These are phyloP conservation scores for Aspergillus amoenus DNA, from an alignment of 2,329 filamentous ascomycete genomes.

Conservation along the genomic window DNA sequence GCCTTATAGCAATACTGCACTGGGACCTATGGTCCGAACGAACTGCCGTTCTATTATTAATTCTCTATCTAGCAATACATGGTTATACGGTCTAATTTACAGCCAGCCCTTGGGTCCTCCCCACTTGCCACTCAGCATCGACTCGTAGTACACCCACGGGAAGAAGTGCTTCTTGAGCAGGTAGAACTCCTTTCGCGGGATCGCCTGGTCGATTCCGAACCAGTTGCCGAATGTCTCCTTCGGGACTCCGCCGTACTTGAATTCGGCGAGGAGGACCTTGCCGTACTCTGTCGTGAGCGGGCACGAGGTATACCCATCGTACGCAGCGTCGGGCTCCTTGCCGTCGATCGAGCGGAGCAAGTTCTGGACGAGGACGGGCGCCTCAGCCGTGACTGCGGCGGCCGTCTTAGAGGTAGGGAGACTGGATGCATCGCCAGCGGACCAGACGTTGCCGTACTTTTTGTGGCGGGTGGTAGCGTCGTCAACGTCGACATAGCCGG, in stretches of 20 bases:
- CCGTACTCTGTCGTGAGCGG: constrained; percentile 58
- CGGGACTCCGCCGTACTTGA: constrained; percentile 63
- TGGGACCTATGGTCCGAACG: neutral
- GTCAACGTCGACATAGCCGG: constrained; percentile 60
- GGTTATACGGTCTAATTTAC: neutral
- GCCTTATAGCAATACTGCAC: too few relatives aligned
- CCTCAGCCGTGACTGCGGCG: constrained; percentile 54
- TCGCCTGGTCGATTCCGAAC: constrained; percentile 58
- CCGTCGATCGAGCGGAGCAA: constrained; percentile 48
- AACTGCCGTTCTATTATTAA: neutral
- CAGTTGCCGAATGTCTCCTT: constrained; percentile 61
- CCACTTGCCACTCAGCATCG: constrained; percentile 63
- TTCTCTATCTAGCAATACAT: neutral
- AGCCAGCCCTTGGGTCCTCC: constrained; percentile 58
- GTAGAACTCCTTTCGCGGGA: constrained; percentile 59
- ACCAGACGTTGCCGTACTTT: constrained; percentile 59
- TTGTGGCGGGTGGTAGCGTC: constrained; percentile 54
- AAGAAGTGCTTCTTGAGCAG: constrained; percentile 67
- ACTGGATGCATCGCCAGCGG: constrained; percentile 59
- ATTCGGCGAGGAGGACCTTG: constrained; percentile 64
- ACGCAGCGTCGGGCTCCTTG: constrained; percentile 44
- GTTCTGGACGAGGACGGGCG: constrained; percentile 53
- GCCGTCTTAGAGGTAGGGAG: constrained; percentile 59
- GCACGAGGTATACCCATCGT: constrained; percentile 59
- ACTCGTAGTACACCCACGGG: constrained; percentile 63